These are phyloP conservation scores for Chondrostereum purpureum DNA, from an alignment of 1,284 basidiomycete species.

Conservation along the genomic window DNA sequence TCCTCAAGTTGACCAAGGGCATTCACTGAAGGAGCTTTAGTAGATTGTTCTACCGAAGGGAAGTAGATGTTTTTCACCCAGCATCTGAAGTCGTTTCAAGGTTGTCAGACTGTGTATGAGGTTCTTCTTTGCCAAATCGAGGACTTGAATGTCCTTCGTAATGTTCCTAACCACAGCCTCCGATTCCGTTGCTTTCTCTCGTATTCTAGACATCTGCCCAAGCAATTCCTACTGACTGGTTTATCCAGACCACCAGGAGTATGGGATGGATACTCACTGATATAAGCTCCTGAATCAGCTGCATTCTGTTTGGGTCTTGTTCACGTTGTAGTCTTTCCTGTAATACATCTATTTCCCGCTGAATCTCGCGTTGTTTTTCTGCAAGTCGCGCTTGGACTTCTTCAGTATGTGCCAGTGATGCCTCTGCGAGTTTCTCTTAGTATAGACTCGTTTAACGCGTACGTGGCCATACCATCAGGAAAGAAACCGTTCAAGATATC, in stretches of 20 bases:
- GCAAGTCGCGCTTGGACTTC: conserved; percentile 54
- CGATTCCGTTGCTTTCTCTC: conserved; percentile 92
- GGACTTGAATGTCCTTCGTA: conserved; percentile 92
- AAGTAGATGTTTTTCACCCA: conserved; percentile 52
- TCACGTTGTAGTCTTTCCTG: conserved; percentile 62
- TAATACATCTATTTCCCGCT: conserved; percentile 67
- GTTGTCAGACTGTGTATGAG: conserved; percentile 86
- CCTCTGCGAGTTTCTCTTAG: conserved; percentile 37
- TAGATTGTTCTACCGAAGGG: neutral
- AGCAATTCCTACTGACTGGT: conserved; percentile 66
- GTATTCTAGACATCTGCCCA: conserved; percentile 88
- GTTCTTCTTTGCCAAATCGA: conserved; percentile 95
- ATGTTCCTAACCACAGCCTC: conserved; percentile 94
- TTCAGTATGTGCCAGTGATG: conserved; percentile 58
- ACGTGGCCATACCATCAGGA: conserved; percentile 60
- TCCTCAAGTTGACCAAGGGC: conserved; percentile 78
- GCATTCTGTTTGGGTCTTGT: conserved; percentile 82
- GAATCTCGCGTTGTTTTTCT: conserved; percentile 56
- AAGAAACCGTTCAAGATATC: conserved; percentile 67
- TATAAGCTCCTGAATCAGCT: conserved; percentile 88
- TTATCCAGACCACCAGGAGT: neutral
- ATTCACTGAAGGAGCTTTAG: conserved; percentile 52
- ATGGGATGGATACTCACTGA: conserved; percentile 45
- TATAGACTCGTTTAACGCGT: neutral
- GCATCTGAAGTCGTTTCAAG: conserved; percentile 88